phyloP scores from a whole-genome alignment of 352 stramenopile genomes.

The Globisporangium echinulatum region DNA sequence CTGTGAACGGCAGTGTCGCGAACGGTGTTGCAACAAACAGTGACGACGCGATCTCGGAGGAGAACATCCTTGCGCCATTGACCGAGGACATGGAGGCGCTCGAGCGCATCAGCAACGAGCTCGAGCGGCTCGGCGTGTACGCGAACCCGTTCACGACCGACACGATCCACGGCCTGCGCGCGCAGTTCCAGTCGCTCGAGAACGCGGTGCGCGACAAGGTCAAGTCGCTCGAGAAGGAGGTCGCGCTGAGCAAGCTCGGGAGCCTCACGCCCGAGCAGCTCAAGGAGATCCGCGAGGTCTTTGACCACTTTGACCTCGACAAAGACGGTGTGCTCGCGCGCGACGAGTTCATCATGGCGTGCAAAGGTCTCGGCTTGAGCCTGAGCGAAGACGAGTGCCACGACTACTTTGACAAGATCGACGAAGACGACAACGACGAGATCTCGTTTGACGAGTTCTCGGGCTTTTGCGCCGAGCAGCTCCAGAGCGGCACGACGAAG shows the following conservation, averaged over 20 bases:
- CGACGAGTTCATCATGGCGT: conserved; percentile 89
- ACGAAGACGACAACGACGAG: conserved; percentile 78
- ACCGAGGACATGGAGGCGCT: conserved; percentile 78
- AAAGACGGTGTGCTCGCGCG: conserved; percentile 80
- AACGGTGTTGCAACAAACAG: not conserved
- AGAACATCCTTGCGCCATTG: conserved; percentile 37
- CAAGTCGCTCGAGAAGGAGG: conserved; percentile 86
- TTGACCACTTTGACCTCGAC: conserved; percentile 88
- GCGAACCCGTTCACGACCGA: conserved; percentile 88
- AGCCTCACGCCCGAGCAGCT: conserved; percentile 80
- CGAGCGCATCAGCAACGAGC: conserved; percentile 75
- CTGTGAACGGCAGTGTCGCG: conserved; percentile 5
- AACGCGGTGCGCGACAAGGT: conserved; percentile 73
- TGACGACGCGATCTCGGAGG: not conserved
- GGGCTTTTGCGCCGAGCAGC: conserved; percentile 83
- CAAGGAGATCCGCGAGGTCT: conserved; percentile 87
- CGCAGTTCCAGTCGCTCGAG: conserved; percentile 79
- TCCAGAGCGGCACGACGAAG: conserved; percentile 80
- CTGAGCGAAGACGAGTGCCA: conserved; percentile 87
- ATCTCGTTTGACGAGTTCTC: conserved; percentile 83
- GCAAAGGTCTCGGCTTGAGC: conserved; percentile 81
- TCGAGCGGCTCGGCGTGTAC: conserved; percentile 81
- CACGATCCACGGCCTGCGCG: conserved; percentile 84
- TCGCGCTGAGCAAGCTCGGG: conserved; percentile 77
- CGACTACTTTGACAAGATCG: conserved; percentile 84